phyloP scores from a whole-genome alignment of 306 rosid species.

The Begonia masoniana region DNA sequence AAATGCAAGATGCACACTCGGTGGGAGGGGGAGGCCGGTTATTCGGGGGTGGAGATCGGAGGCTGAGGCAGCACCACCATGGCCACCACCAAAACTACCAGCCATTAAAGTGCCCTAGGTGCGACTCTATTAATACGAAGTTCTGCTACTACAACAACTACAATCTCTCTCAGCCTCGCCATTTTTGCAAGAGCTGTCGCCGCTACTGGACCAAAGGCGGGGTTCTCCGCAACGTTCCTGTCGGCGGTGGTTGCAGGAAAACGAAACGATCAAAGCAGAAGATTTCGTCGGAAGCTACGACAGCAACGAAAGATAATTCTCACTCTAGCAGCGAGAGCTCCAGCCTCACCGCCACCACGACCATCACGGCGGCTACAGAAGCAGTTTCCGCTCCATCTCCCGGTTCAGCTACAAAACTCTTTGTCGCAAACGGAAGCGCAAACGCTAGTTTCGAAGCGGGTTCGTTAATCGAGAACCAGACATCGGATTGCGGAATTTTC shows the following conservation, averaged over 20 bases:
- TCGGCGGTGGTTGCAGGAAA: slow-evolving; percentile 93
- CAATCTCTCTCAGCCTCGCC: slow-evolving; percentile 97
- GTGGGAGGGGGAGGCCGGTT: slow-evolving; percentile 37
- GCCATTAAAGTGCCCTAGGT: slow-evolving; percentile 77
- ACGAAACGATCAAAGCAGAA: slow-evolving; percentile 65
- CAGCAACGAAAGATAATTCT: slow-evolving; percentile 34
- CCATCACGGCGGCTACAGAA: slow-evolving; percentile 21
- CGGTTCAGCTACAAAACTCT: neutral
- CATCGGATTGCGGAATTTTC: slow-evolving; percentile 42
- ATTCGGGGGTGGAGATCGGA: slow-evolving; percentile 33
- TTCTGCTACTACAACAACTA: slow-evolving; percentile 96
- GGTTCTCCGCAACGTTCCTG: slow-evolving; percentile 96
- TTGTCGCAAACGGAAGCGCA: too few species aligned
- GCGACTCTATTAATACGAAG: slow-evolving; percentile 87
- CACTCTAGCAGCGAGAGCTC: slow-evolving; percentile 90
- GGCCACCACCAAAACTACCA: slow-evolving; percentile 38
- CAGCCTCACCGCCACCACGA: slow-evolving; percentile 44
- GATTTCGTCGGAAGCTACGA: slow-evolving; percentile 8
- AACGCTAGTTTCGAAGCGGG: too few species aligned
- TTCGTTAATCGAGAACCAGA: too few species aligned
- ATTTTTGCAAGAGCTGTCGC: slow-evolving; percentile 94
- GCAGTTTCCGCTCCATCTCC: slow-evolving; percentile 36
- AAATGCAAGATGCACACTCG: slow-evolving; percentile 85
- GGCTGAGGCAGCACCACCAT: slow-evolving; percentile 34
- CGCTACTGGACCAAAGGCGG: slow-evolving; percentile 99